These are phyloP conservation scores for Haberlea rhodopensis DNA, from an alignment of 257 asterid species.

Conservation along the genomic window DNA sequence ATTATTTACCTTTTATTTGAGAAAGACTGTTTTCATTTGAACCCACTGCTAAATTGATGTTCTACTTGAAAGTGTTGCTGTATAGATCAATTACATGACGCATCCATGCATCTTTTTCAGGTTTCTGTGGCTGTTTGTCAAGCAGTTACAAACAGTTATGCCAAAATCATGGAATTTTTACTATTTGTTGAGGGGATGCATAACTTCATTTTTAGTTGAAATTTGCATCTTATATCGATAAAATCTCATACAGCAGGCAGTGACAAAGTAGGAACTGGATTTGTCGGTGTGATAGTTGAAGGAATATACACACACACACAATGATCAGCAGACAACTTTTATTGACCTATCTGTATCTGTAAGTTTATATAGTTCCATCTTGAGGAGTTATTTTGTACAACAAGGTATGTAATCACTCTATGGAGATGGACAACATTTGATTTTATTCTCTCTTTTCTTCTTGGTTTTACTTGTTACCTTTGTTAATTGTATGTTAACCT, in stretches of 20 bases:
- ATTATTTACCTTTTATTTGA: neutral
- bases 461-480: slow-evolving; percentile 14
- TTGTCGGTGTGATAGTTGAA: slow-evolving; percentile 30
- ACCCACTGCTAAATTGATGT: neutral
- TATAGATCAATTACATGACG: slow-evolving; percentile 10
- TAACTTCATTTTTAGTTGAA: slow-evolving; percentile 19
- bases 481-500: slow-evolving; percentile 5
- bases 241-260: slow-evolving; percentile 16
- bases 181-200: slow-evolving; percentile 28
- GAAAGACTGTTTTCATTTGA: neutral
- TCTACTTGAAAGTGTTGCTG: neutral
- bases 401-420: slow-evolving; percentile 51
- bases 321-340: slow-evolving; percentile 78
- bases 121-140: slow-evolving; percentile 22
- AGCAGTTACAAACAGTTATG: slow-evolving; percentile 25
- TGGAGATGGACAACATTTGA: neutral
- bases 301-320: slow-evolving; percentile 32
- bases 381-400: slow-evolving; percentile 89
- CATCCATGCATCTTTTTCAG: slow-evolving; percentile 25
- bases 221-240: slow-evolving; percentile 28
- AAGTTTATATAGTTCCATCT: slow-evolving; percentile 70
- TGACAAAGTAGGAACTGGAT: slow-evolving; percentile 29
- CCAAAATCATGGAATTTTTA: slow-evolving; percentile 26
- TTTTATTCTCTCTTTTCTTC: slow-evolving; percentile 19
- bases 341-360: slow-evolving; percentile 77